phyloP scores from a whole-genome alignment of 2,329 filamentous ascomycete genomes.

The Volutella citrinella region DNA sequence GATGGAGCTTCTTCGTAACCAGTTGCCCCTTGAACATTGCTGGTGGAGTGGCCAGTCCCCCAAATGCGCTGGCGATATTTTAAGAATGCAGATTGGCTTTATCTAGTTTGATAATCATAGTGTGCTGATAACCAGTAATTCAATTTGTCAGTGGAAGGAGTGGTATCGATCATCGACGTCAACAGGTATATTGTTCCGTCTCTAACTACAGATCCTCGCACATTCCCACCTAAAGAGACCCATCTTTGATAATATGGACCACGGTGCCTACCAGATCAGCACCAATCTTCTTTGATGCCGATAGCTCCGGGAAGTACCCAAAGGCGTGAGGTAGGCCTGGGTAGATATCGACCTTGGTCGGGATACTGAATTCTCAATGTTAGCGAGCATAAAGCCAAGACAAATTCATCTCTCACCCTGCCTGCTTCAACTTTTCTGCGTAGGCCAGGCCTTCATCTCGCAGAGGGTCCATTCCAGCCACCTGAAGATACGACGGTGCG shows the following conservation, averaged over 20 bases:
- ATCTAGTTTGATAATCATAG: not conserved
- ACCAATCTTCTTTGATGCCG: not conserved
- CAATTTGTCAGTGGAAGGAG: no score
- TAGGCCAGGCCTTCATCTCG: conserved; percentile 3
- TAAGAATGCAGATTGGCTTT: not conserved
- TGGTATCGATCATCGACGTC: no score
- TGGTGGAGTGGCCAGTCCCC: conserved; percentile 14
- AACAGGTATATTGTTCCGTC: no score
- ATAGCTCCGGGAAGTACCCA: conserved; percentile 2
- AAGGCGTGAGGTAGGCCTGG: conserved; percentile 4
- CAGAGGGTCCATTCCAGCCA: conserved; percentile 3
- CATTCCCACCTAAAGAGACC: no score
- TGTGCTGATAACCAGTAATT: no score
- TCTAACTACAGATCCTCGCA: no score
- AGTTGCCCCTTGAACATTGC: conserved; percentile 49
- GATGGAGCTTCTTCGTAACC: conserved; percentile 61
- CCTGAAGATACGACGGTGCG: conserved; percentile 2
- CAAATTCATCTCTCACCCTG: not conserved
- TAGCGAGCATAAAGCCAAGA: not conserved
- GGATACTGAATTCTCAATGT: not conserved
- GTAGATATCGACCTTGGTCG: conserved; percentile 3
- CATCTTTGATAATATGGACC: not conserved
- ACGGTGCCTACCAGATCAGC: not conserved
- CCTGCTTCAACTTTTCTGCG: not conserved
- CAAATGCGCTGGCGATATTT: conserved; percentile 23